phyloP scores from a whole-genome alignment of 2,329 filamentous ascomycete genomes.

The Colletotrichum lentis region DNA sequence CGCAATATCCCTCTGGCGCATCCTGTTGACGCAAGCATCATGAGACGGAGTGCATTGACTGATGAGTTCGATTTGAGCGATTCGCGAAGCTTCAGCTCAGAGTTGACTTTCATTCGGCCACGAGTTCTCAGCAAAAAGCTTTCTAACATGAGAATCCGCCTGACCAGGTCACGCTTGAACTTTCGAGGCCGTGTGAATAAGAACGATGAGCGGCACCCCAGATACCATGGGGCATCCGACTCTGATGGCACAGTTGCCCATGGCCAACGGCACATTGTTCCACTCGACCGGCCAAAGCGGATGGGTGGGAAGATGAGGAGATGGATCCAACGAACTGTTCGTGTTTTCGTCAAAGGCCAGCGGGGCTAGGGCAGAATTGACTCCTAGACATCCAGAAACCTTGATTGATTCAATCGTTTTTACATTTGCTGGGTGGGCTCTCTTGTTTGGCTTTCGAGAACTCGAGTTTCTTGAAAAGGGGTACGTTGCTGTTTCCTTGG shows the following conservation, averaged over 20 bases:
- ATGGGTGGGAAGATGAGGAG: constrained; percentile 17
- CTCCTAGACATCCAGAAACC: background rate
- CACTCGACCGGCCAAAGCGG: background rate
- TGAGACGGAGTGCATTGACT: constrained; percentile 23
- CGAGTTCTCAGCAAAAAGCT: constrained; percentile 36
- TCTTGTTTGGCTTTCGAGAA: constrained; percentile 31
- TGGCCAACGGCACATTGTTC: background rate
- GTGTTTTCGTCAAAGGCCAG: constrained; percentile 13
- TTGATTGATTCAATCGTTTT: background rate
- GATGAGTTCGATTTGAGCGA: constrained; percentile 29
- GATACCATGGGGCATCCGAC: background rate
- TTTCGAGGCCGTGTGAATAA: constrained; percentile 12
- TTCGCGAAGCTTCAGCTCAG: constrained; percentile 29
- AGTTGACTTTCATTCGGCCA: constrained; percentile 19
- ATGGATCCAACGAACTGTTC: constrained; percentile 27
- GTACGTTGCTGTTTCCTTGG: background rate
- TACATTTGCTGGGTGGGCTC: constrained; percentile 21
- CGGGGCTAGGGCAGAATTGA: background rate
- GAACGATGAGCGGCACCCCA: background rate
- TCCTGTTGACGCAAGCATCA: constrained; percentile 21
- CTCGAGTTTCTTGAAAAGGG: constrained; percentile 22
- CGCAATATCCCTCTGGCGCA: constrained; percentile 33
- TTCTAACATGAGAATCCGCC: constrained; percentile 34
- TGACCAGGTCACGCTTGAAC: constrained; percentile 33
- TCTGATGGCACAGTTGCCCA: background rate